These are phyloP conservation scores for Sugiyamaella smithiae DNA, from an alignment of 805 yeast genomes.

Conservation along the genomic window DNA sequence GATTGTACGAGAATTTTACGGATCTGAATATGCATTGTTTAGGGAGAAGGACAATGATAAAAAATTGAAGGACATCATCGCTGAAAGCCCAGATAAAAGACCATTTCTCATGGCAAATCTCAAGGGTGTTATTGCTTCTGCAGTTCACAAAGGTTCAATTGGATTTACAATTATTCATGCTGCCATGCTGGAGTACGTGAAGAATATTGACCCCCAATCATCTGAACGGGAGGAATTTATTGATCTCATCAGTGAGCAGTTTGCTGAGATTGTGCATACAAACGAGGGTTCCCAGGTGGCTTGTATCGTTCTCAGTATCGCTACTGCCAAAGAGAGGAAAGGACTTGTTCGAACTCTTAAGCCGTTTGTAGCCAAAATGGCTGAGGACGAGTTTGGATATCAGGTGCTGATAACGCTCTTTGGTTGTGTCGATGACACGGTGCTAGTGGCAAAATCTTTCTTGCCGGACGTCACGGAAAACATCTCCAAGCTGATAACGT, in stretches of 20 bases:
- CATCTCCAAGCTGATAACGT: slow-evolving; percentile 55
- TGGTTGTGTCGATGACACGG: slow-evolving; percentile 92
- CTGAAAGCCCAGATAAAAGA: slow-evolving; percentile 72
- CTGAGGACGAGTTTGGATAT: slow-evolving; percentile 84
- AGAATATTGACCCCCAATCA: slow-evolving; percentile 58
- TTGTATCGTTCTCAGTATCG: slow-evolving; percentile 69
- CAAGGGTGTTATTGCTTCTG: slow-evolving; percentile 78
- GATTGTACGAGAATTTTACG: slow-evolving; percentile 96
- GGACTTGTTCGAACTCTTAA: slow-evolving; percentile 66
- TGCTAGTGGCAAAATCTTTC: slow-evolving; percentile 71
- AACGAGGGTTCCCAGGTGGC: slow-evolving; percentile 94
- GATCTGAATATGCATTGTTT: slow-evolving; percentile 90
- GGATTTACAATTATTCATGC: slow-evolving; percentile 96
- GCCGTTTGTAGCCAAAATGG: slow-evolving; percentile 70
- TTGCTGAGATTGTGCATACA: slow-evolving; percentile 94
- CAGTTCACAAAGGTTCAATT: slow-evolving; percentile 92
- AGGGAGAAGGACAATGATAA: slow-evolving; percentile 66
- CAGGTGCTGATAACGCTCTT: slow-evolving; percentile 72
- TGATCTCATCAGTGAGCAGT: slow-evolving; percentile 78
- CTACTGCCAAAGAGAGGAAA: slow-evolving; percentile 92
- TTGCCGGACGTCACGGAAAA: slow-evolving; percentile 48
- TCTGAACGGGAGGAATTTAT: slow-evolving; percentile 72
- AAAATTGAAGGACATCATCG: slow-evolving; percentile 61
- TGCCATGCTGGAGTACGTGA: slow-evolving; percentile 85
- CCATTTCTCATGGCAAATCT: slow-evolving; percentile 71